Conservation (phyloP, 768 basidiomycete genomes). For the Scleroderma citrinum region DNA sequence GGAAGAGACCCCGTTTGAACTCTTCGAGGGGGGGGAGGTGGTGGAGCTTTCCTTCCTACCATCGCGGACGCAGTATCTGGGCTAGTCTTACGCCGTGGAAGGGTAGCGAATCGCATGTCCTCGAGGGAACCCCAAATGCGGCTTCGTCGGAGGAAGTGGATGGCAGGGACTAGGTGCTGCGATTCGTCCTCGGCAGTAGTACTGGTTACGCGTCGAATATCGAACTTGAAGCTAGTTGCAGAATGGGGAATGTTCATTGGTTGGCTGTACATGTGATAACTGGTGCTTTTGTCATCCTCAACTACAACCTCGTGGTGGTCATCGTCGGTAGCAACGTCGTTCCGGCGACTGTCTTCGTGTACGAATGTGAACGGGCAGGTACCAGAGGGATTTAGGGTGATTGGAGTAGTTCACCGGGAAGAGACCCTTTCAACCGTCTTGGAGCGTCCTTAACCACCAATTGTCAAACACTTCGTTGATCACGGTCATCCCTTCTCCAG, state of each 20-base stretch:
- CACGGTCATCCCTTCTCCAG: conserved; percentile 71
- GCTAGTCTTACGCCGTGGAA: conserved; percentile 20
- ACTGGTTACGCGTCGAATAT: conserved; percentile 39
- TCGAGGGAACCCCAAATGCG: conserved; percentile 16
- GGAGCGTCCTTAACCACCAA: conserved; percentile 84
- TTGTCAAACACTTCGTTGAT: conserved; percentile 78
- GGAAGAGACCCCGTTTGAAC: conserved; percentile 20
- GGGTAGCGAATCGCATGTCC: conserved; percentile 5
- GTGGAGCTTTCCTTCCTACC: conserved; percentile 44
- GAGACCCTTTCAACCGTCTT: conserved; percentile 60
- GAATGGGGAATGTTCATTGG: conserved; percentile 18
- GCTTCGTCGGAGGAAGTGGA: conserved; percentile 20
- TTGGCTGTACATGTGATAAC: conserved; percentile 2
- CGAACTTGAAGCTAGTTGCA: conserved; percentile 19
- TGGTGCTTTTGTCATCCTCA: conserved; percentile 20
- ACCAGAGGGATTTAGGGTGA: conserved; percentile 22
- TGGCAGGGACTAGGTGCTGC: conserved; percentile 23
- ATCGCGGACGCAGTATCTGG: conserved; percentile 9
- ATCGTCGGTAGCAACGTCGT: no score
- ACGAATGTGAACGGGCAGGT: neutral
- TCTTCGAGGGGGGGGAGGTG: conserved; percentile 62
- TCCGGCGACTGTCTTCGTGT: no score
- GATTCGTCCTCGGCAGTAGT: conserved; percentile 39
- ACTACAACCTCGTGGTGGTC: conserved; percentile 8
- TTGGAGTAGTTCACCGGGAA: conserved; percentile 68